Percentiles rank a stretch among this genome's conserved stretches.
These are phyloP conservation scores for Datisca glomerata DNA, from an alignment of 306 rosid genomes.

Conservation along the genomic window DNA sequence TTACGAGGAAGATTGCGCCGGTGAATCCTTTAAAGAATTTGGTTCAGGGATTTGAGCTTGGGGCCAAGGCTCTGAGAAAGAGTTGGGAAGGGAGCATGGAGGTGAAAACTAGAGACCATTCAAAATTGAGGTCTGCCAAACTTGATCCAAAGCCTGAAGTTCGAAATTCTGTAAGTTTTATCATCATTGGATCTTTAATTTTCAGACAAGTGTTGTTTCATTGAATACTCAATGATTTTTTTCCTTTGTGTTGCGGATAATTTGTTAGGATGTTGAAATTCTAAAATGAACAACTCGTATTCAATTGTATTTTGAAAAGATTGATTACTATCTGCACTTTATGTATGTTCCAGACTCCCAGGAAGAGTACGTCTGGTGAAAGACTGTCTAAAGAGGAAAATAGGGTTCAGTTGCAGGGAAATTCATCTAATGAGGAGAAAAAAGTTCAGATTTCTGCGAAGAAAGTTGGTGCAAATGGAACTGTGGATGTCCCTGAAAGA, in stretches of 20 bases:
- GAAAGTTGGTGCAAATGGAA: slow-evolving; percentile 48
- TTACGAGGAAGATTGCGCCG: slow-evolving; percentile 26
- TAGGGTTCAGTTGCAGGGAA: slow-evolving; percentile 33
- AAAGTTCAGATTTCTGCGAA: slow-evolving; percentile 37
- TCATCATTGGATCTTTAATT: neutral
- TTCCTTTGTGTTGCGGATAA: neutral
- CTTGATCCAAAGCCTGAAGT: slow-evolving; percentile 53
- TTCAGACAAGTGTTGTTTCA: too few species aligned
- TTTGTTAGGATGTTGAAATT: neutral
- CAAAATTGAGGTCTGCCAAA: slow-evolving; percentile 45
- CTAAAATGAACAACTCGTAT: too few species aligned
- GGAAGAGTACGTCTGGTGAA: slow-evolving; percentile 68
- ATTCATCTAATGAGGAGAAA: slow-evolving; percentile 50
- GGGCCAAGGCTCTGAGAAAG: slow-evolving; percentile 87
- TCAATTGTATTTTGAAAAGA: too few species aligned
- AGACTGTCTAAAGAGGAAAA: slow-evolving; percentile 63
- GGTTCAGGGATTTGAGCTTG: slow-evolving; percentile 80
- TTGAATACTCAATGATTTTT: too few species aligned
- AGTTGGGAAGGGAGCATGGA: slow-evolving; percentile 99
- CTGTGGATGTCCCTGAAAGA: slow-evolving; percentile 40
- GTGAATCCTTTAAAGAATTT: slow-evolving; percentile 55
- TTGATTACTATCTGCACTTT: neutral
- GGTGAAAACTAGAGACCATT: slow-evolving; percentile 45
- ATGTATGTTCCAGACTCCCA: slow-evolving; percentile 48
- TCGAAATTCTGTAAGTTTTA: slow-evolving; percentile 50